Conservation (phyloP, 208 protist genomes). For the Strigomonas culicis region DNA sequence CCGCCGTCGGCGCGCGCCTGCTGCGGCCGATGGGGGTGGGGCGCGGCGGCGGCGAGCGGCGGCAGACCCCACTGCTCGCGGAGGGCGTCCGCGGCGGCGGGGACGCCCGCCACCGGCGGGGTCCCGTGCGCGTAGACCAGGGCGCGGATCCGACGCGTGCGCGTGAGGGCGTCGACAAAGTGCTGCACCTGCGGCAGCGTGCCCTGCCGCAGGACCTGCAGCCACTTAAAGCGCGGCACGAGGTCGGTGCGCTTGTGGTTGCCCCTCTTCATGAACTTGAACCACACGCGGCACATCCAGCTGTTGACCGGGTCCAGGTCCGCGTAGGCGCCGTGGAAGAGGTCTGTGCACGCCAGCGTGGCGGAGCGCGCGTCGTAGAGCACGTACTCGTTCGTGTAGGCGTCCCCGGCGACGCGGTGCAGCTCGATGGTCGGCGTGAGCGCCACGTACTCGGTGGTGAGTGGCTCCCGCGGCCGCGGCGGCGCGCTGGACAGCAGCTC, state of each 20-base stretch:
- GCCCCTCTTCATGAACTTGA: conserved; percentile 85
- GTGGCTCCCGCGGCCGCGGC: neutral
- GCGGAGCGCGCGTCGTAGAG: conserved; percentile 54
- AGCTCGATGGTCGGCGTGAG: conserved; percentile 68
- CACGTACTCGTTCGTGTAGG: conserved; percentile 69
- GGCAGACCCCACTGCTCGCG: conserved; percentile 63
- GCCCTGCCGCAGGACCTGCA: conserved; percentile 48
- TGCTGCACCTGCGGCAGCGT: conserved; percentile 32
- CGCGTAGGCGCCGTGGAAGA: conserved; percentile 80
- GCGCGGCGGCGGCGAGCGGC: too few species aligned
- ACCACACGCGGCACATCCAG: conserved; percentile 89
- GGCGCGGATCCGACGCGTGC: conserved; percentile 32
- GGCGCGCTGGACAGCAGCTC: conserved; percentile 5
- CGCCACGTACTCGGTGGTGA: conserved; percentile 14
- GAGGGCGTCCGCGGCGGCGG: conserved; percentile 47
- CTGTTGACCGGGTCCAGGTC: conserved; percentile 85
- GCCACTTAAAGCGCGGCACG: conserved; percentile 72
- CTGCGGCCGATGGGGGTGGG: conserved; percentile 16
- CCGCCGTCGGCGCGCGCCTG: neutral
- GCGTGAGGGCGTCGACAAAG: conserved; percentile 55
- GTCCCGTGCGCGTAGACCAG: conserved; percentile 71
- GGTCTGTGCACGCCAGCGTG: conserved; percentile 66
- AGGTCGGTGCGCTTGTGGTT: conserved; percentile 70
- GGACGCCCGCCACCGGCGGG: conserved; percentile 40
- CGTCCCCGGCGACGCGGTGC: conserved; percentile 59